Evolutionary conservation across 345 rosid genomes (phyloP), one percentile per base, ranked within the genome.

Genomic region (Citrus maxima): DNA sequence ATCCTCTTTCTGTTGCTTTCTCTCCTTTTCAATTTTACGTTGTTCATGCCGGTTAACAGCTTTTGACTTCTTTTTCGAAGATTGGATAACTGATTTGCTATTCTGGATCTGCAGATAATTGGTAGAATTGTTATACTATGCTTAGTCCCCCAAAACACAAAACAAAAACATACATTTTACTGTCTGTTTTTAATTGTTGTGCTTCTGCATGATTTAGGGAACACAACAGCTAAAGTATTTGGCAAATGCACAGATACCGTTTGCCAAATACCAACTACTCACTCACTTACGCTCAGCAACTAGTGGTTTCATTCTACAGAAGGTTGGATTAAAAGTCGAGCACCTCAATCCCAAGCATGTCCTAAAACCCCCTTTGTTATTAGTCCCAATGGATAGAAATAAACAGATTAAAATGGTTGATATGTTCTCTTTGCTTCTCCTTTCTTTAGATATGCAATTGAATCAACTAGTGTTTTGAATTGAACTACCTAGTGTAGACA

Each of bases 1-100:
- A 61, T 96, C 98, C 80, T 96, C 98, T 83, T 96, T 89, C 40
- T 67, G 88, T 73, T 89, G 98, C 74, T 86, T 90, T 82, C 80
- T 89, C 85, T 91, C 98, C 82, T 89, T 90, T 80, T 96, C 97
- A 51, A 89, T 80, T 73, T 84, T 91, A 63, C 93, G 88, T 3
- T 83, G 85, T 68, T 93, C 98, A 72, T 93, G 95, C 98, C 98
- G 90, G 58, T 80, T 90, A 0, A 88, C 77, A 56, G 69, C 77
- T 84, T 90, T 93, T 32, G 87, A 73, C 86, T 87, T 96, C 91
- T 93, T 95, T 79, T 89, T 82, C 3, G 87, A 86, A 77, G 90
- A 67, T 87, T 89, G 87, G 64, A 80, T 79, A 30, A 54, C 66
- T 66, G 79, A 35, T 66, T 82, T 80, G 77, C 62, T 75, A 46